Conservation (phyloP, 306 rosid genomes). For the Medicago ruthenica region DNA sequence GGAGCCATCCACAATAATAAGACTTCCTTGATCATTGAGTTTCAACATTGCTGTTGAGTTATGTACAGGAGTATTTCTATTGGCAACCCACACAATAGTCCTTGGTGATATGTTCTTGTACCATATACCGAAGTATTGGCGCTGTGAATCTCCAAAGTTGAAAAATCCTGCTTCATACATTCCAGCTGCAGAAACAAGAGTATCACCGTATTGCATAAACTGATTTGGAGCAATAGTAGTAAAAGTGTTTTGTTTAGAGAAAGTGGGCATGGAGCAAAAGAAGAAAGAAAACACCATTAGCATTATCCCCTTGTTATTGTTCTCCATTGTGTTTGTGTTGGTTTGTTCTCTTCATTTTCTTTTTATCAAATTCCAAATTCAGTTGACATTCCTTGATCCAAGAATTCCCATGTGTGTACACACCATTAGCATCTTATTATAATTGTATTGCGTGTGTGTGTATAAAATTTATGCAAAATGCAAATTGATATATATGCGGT, state of each 20-base stretch:
- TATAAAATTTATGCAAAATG: no score
- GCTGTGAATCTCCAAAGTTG: background rate
- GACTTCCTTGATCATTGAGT: slow-evolving; percentile 36
- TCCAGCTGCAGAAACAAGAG: background rate
- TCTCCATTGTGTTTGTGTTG: background rate
- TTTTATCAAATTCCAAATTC: background rate
- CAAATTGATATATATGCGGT: no score
- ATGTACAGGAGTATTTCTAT: slow-evolving; percentile 22
- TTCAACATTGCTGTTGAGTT: background rate
- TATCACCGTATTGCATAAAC: background rate
- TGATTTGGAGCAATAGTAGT: background rate
- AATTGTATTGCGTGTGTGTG: no score
- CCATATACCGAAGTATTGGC: background rate
- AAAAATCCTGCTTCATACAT: background rate
- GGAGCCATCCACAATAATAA: slow-evolving; percentile 37
- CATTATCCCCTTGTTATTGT: background rate
- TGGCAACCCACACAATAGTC: slow-evolving; percentile 8
- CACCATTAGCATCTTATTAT: no score
- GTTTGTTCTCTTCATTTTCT: background rate
- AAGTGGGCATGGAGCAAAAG: background rate
- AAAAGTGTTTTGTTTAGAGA: background rate
- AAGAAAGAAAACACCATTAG: background rate
- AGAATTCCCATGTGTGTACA: background rate
- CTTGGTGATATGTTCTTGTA: background rate
- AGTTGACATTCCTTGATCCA: background rate